Base-by-base conservation (phyloP, 805 yeast species). In the Blastobotrys peoriensis region DNA sequence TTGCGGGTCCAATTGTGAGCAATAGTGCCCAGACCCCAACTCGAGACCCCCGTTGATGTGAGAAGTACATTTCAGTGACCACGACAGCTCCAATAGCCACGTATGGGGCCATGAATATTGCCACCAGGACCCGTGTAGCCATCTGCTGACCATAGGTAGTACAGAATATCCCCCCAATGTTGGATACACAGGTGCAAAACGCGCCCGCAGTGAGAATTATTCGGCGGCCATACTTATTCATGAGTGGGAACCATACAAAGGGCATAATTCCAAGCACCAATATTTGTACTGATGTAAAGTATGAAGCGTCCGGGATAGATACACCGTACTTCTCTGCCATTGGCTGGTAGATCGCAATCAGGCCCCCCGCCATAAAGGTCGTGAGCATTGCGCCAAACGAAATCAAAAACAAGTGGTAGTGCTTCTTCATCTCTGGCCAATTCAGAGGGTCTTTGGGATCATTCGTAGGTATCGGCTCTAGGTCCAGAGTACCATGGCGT, bases 401-500 rank as follows among this genome's bases (percentile, higher is more conserved):
- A 4, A 48, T 41, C 3, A 48, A 25, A 3, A 33, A 23, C 34
- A 49, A 25, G 34, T 45, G 41, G n/a, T 39, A 21, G 35, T 37
- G 17, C 30, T 49, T 49, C 47, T 49, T 48, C 8, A 25, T 3
- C 5, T 30, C 22, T 2, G 41, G 37, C 53, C 53, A 49, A 27
- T 49, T 49, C 5, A 47, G 21, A 16, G 53, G 53, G 37, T 49
- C 53, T 8, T 22, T 39, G 10, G 40, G 40, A 38, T 36, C 34
- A 33, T 40, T 30, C 2, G 49, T 35, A 2, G 53, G 53, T 38
- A 49, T 36, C 6, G 53, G 53, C 19, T 48, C 51, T 13, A 49
- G 36, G 15, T 44, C 47, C 16, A 49, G 33, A n/a, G 51, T 49
- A 15, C 52, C 52, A 37, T 49, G 52, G 13, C 53, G 49, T 15